Evolutionary conservation across 331 rosid species (phyloP), one percentile per base, ranked within the genome.

Genomic region (Quercus phellos): DNA sequence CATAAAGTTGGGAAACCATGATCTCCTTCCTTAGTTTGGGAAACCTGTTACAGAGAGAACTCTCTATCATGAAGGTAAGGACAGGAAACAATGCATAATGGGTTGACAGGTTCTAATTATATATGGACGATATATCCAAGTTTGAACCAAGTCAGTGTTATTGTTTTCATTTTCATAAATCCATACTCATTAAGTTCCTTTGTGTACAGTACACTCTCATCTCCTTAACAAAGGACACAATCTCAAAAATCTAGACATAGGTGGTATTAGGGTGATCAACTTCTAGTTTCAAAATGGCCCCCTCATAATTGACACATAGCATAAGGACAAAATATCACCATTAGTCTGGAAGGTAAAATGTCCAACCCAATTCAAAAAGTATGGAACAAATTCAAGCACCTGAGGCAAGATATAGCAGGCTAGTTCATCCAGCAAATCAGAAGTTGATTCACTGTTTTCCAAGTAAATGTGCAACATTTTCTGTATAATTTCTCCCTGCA

Each of bases 401-500:
- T 77, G 77, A 38, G 85, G 78, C 63, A 84, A 30, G 74, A 69
- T 60, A 68, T 74, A 24, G 79, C 79, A 69, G 55, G 85, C 79
- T 8, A 84, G 72, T 30, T 80, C 71, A 50, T 76, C 77, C 51
- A 84, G 82, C 68, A 68, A 42, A 56, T 82, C 87, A 68, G 87
- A 53, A 73, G 84, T 77, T 50, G 77, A 76, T 22, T 60, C 82
- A 27, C 69, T 84, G 53, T 68, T 79, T 51, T 80, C 87, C 84
- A 84, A 79, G 84, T 84, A 80, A 73, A 80, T 60, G 68, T 74
- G 74, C 78, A 84, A 82, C 51, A 77, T 73, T 69, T 60, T 84
- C 70, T 84, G 85, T 59, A 84, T 68, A 13, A 70, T 58, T 55
- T 84, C 87, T 67, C 85, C 87, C 87, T 84, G 63, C 55, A 76